These are phyloP conservation scores for Colletotrichum sp. DNA, from an alignment of 2,329 filamentous ascomycete genomes.

Conservation along the genomic window DNA sequence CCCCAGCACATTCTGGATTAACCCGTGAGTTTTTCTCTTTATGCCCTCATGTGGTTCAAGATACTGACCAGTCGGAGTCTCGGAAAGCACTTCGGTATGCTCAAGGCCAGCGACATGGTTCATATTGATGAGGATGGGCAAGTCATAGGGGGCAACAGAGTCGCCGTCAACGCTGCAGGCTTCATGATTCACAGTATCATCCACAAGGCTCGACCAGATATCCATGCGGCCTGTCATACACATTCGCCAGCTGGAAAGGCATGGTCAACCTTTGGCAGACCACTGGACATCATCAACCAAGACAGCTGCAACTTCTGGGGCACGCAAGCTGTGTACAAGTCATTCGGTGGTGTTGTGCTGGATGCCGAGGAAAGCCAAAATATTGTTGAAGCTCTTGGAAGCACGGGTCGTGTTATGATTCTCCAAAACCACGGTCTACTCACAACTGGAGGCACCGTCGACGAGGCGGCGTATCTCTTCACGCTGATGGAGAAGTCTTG, in stretches of 20 bases:
- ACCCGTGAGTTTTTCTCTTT: neutral
- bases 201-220: constrained; percentile 63
- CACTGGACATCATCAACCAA: constrained; percentile 67
- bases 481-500: constrained; percentile 38
- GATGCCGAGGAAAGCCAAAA: neutral
- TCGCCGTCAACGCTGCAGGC: constrained; percentile 63
- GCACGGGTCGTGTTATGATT: constrained; percentile 56
- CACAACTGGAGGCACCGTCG: constrained; percentile 68
- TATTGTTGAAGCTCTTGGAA: constrained; percentile 53
- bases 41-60: neutral
- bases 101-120: constrained; percentile 68
- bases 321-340: constrained; percentile 63
- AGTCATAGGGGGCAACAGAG: constrained; percentile 63
- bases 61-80: constrained; percentile 32
- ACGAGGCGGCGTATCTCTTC: constrained; percentile 71
- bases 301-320: constrained; percentile 62
- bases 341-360: neutral
- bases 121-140: constrained; percentile 64
- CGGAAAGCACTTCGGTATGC: constrained; percentile 64
- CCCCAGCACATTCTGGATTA: constrained; percentile 63
- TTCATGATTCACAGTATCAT: constrained; percentile 68
- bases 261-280: constrained; percentile 62
- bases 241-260: constrained; percentile 65
- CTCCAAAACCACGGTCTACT: constrained; percentile 70
- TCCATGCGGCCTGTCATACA: constrained; percentile 65